A percentile compares a stretch with the other conserved stretches of the same genome.
phyloP scores from a whole-genome alignment of 2,329 filamentous ascomycete genomes.

The Aspergillus cejpii region DNA sequence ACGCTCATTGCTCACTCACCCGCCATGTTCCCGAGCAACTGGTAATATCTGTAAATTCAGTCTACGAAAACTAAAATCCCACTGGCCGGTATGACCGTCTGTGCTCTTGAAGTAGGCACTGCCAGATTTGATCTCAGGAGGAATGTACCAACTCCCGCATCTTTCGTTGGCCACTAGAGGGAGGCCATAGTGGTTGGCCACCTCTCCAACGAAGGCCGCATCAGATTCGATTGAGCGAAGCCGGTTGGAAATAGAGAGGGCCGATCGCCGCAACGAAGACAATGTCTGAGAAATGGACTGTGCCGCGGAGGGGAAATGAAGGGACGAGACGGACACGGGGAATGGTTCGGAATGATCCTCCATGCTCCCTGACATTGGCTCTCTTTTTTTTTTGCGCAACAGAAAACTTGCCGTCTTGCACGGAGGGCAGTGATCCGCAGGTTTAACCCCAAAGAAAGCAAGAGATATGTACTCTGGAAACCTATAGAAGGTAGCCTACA shows the following conservation, averaged over 20 bases:
- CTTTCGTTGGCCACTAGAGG: conserved; percentile 88
- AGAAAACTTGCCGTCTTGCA: neutral
- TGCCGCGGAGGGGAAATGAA: conserved; percentile 50
- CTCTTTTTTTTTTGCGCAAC: neutral
- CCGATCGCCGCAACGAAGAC: conserved; percentile 65
- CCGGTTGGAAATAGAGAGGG: conserved; percentile 73
- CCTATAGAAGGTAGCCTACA: no score
- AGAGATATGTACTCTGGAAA: neutral
- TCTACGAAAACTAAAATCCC: conserved; percentile 79
- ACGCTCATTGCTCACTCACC: conserved; percentile 46
- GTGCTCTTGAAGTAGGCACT: conserved; percentile 97
- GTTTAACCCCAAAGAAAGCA: neutral
- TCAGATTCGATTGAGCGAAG: conserved; percentile 72
- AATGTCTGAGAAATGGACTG: conserved; percentile 64
- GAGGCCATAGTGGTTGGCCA: conserved; percentile 47
- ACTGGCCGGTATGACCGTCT: conserved; percentile 84
- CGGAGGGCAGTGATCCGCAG: neutral
- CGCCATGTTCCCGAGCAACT: conserved; percentile 59
- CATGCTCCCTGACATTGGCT: conserved; percentile 17
- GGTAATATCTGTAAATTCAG: conserved; percentile 77
- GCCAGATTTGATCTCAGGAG: conserved; percentile 55
- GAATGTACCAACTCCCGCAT: conserved; percentile 93
- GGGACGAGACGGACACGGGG: conserved; percentile 34
- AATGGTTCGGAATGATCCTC: conserved; percentile 22
- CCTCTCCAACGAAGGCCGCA: conserved; percentile 62